These are phyloP conservation scores for Debaryomycetaceae sp. DNA, from an alignment of 1,139 yeast genomes.

Conservation along the genomic window DNA sequence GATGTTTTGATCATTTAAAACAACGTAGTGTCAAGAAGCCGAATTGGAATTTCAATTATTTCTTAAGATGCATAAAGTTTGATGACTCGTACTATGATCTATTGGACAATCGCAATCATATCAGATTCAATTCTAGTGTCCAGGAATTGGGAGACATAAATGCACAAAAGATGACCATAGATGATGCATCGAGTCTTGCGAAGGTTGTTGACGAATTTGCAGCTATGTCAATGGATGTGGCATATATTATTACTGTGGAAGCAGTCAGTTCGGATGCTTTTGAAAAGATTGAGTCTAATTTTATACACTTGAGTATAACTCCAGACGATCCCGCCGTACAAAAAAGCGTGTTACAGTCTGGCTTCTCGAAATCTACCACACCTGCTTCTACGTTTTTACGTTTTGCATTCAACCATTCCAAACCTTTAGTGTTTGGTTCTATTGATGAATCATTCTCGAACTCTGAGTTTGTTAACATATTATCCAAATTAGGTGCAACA, in stretches of 20 bases:
- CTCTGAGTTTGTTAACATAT: constrained; percentile 10
- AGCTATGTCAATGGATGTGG: constrained; percentile 2
- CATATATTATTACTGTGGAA: constrained; percentile 7
- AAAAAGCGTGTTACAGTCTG: neutral
- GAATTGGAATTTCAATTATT: constrained; percentile 12
- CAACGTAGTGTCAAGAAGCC: constrained; percentile 3
- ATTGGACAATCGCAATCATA: constrained; percentile 10
- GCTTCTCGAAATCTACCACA: neutral
- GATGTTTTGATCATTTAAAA: constrained; percentile 11
- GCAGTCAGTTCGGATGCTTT: constrained; percentile 3
- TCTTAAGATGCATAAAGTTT: constrained; percentile 10
- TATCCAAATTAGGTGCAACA: constrained; percentile 14
- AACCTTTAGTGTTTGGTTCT: constrained; percentile 15
- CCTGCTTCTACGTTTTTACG: constrained; percentile 14
- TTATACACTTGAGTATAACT: constrained; percentile 13
- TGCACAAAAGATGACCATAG: constrained; percentile 21
- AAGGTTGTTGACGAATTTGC: constrained; percentile 3
- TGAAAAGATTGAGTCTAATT: constrained; percentile 10
- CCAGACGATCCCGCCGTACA: neutral
- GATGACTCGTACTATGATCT: constrained; percentile 10
- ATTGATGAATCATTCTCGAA: neutral
- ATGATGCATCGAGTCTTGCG: constrained; percentile 3
- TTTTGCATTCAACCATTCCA: constrained; percentile 19
- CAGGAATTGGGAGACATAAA: constrained; percentile 9
- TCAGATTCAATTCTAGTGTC: constrained; percentile 4